A percentile compares a stretch with the other conserved stretches of the same genome.
Evolutionary conservation across 345 rosid species (phyloP).

Genomic region (Pelargonium nanum): DNA sequence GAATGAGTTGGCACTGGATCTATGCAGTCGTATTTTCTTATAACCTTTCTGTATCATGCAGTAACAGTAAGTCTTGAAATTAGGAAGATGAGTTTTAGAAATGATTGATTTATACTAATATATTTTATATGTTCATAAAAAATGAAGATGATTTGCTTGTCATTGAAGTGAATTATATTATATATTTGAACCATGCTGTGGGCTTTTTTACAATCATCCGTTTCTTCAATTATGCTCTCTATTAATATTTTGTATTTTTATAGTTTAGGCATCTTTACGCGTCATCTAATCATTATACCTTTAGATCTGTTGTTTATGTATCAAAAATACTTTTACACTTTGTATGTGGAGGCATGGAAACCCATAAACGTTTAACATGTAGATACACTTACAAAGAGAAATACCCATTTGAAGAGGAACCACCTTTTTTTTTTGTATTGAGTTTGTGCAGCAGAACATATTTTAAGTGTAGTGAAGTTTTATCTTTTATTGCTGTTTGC

Average conservation of each 20-base stretch:
- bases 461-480: no score
- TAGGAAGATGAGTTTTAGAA: background rate
- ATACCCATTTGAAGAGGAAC: background rate
- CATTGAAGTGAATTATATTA: no score
- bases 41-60: no score
- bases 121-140: background rate
- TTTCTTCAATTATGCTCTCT: background rate
- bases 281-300: background rate
- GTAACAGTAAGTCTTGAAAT: background rate
- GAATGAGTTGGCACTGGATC: no score
- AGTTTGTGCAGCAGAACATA: background rate
- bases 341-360: no score
- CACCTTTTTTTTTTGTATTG: background rate
- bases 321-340: no score
- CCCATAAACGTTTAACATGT: no score
- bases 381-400: no score
- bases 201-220: background rate
- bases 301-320: background rate
- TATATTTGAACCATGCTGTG: background rate
- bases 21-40: no score
- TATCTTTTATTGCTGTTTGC: background rate
- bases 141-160: background rate
- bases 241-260: background rate
- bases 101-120: no score
- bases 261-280: background rate